phyloP scores from a whole-genome alignment of 305 asterid genomes.

The Withania somnifera region DNA sequence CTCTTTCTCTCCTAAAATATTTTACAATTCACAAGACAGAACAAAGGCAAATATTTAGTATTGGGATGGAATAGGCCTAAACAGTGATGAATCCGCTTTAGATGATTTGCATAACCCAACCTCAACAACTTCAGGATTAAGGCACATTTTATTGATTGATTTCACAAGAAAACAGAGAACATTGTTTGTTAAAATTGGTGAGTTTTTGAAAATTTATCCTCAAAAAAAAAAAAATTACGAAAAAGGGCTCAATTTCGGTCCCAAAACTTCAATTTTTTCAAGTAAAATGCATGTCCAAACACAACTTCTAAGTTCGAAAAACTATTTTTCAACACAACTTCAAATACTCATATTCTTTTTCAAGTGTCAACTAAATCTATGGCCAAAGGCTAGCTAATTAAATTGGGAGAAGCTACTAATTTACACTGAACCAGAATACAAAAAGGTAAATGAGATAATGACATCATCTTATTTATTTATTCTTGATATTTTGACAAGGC shows the following conservation, averaged over 20 bases:
- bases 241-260: too few species aligned
- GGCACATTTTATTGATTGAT: background rate
- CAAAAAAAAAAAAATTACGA: too few species aligned
- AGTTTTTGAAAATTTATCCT: background rate
- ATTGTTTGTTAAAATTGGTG: background rate
- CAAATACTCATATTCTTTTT: background rate
- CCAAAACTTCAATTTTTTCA: too few species aligned
- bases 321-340: too few species aligned
- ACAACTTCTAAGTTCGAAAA: background rate
- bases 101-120: background rate
- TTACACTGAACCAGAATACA: background rate
- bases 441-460: background rate
- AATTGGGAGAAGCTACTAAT: background rate
- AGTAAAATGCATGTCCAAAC: background rate
- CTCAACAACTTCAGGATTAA: background rate
- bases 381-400: background rate
- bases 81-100: background rate
- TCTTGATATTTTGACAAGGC: background rate
- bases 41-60: background rate
- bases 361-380: background rate
- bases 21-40: background rate
- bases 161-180: background rate
- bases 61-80: background rate
- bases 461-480: background rate
- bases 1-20: slow-evolving; percentile 66